Percentiles rank a stretch among this genome's conserved stretches.
phyloP scores from a whole-genome alignment of 495 filamentous ascomycete genomes.

The Lasiosphaeriaceae sp. region DNA sequence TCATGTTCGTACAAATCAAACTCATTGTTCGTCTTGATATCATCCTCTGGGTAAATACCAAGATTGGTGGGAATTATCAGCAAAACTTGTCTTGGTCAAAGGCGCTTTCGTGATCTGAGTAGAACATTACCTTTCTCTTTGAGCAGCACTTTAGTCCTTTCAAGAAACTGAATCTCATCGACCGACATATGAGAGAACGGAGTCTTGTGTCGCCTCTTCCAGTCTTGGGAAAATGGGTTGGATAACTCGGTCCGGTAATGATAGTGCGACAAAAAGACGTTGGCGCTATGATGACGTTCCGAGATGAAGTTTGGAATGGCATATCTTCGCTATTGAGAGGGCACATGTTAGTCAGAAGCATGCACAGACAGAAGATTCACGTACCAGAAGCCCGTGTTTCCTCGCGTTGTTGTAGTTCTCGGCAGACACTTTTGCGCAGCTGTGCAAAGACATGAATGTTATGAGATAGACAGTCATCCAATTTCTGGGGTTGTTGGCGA shows the following conservation, averaged over 20 bases:
- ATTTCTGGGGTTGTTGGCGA: slow-evolving; percentile 26
- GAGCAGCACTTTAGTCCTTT: slow-evolving; percentile 7
- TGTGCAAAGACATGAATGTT: slow-evolving; percentile 38
- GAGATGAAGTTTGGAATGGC: slow-evolving; percentile 17
- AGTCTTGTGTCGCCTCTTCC: slow-evolving; percentile 9
- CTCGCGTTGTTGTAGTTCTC: slow-evolving; percentile 34
- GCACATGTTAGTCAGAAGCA: too few species aligned
- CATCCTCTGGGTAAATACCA: neutral
- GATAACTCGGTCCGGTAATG: slow-evolving; percentile 34
- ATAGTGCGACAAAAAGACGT: slow-evolving; percentile 36
- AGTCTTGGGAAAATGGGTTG: slow-evolving; percentile 33
- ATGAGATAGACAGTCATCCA: slow-evolving; percentile 39
- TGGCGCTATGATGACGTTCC: slow-evolving; percentile 28
- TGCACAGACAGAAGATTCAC: too few species aligned
- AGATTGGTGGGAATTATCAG: neutral
- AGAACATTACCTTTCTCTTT: slow-evolving; percentile 1
- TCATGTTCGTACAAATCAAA: slow-evolving; percentile 17
- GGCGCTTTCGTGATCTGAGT: neutral
- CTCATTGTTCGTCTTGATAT: neutral
- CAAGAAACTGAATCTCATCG: slow-evolving; percentile 11
- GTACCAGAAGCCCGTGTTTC: slow-evolving; percentile 19
- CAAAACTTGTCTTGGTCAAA: too few species aligned
- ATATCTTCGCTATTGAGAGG: too few species aligned
- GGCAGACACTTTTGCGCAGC: slow-evolving; percentile 30
- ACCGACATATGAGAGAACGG: slow-evolving; percentile 10